Evolutionary conservation across 164 flowering plant genomes (phyloP), one percentile per base, ranked within the genome.

Genomic region (Berberis thunbergii): DNA sequence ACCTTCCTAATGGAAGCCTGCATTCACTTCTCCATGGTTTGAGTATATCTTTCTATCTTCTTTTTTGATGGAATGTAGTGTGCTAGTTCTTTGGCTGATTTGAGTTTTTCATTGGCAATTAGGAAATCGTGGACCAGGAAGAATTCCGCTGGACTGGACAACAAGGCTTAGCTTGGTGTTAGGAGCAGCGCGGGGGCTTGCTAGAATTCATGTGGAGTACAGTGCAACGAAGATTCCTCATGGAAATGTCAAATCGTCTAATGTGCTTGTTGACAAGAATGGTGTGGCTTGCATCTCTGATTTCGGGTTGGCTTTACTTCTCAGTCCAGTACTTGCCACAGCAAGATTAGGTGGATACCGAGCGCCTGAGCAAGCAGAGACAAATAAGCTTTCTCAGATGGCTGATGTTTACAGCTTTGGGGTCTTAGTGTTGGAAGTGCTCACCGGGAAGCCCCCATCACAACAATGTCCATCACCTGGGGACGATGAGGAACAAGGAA

Each of bases 101-200:
- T 52, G 3, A 6, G 10, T 52, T 1, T 4, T 7, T 7, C n/a
- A 3, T 52, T 52, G 26, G 54, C 13, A 10, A 52, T 4, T 67
- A 91, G 97, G 82, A 7, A 87, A 85, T 54, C 77, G 97, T 3
- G 99, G 99, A 8, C 87, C 91, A 1, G 97, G 99, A 12, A 82
- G 99, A 65, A 87, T 84, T 57, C 97, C 99, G 6, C 55, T 95
- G 70, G 99, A 95, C 69, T 95, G 99, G 99, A 89, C 96, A 1
- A 89, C 96, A 6, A 84, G 99, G 72, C 79, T 89, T 68, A 82
- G 96, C 68, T 71, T 95, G 74, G 86, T 82, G 12, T 64, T 91
- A 3, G 97, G 97, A 13, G 97, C 97, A 1, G 97, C 97, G 41
- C 76, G 96, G 1, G 99, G 99, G 13, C 79, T 95, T 1, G 86